phyloP scores from a whole-genome alignment of 306 rosid species.

The Aeschynomene evenia region DNA sequence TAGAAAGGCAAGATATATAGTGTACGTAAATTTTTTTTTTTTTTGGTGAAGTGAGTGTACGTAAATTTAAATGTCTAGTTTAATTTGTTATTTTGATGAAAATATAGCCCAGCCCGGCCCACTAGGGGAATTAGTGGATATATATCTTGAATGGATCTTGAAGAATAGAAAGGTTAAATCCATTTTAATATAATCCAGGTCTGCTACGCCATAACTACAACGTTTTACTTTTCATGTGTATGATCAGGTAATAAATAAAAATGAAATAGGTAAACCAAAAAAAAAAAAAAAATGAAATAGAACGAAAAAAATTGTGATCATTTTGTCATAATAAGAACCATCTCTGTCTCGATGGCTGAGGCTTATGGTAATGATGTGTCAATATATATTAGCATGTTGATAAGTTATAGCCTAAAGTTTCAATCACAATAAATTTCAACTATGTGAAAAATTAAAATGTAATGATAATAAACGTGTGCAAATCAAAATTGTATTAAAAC shows the following conservation, averaged over 20 bases:
- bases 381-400: neutral
- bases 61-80: too few species aligned
- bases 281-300: neutral
- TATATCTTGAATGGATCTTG: neutral
- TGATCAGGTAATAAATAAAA: neutral
- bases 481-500: neutral
- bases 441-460: neutral
- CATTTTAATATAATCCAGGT: neutral
- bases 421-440: neutral
- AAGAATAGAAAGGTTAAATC: neutral
- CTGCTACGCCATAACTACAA: neutral
- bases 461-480: too few species aligned
- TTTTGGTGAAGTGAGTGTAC: too few species aligned
- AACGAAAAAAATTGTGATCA: neutral
- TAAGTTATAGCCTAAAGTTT: neutral
- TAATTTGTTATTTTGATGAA: neutral
- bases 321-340: neutral
- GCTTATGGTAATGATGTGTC: neutral
- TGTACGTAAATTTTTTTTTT: too few species aligned
- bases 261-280: neutral
- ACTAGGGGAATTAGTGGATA: neutral
- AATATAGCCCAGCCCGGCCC: too few species aligned
- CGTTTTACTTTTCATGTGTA: neutral
- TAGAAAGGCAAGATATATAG: too few species aligned
- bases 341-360: conserved; percentile 1